phyloP scores from a whole-genome alignment of 495 filamentous ascomycete genomes.

The Trypethelium eluteriae region DNA sequence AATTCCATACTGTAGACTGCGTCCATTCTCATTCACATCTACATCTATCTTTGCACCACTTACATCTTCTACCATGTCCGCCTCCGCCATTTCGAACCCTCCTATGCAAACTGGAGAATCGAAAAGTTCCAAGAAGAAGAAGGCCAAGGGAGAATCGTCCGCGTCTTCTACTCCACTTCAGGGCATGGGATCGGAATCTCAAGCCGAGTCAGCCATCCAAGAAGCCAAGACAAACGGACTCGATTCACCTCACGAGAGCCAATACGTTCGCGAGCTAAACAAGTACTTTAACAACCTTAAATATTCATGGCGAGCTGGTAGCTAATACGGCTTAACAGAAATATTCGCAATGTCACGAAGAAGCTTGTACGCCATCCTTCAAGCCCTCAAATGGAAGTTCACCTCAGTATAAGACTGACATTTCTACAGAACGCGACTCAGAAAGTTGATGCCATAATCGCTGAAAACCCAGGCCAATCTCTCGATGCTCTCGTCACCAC shows the following conservation, averaged over 20 bases:
- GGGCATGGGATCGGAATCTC: constrained; percentile 17
- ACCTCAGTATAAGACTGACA: constrained; percentile 14
- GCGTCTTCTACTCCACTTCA: constrained; percentile 15
- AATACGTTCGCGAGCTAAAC: constrained; percentile 74
- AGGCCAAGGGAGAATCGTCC: constrained; percentile 32
- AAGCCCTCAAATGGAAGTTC: constrained; percentile 10
- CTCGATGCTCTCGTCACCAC: constrained; percentile 75
- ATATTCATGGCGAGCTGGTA: not conserved
- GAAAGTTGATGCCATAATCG: constrained; percentile 71
- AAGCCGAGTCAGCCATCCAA: constrained; percentile 24
- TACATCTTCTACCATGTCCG: not conserved
- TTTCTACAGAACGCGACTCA: constrained; percentile 57
- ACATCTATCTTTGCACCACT: no score
- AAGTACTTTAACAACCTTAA: constrained; percentile 51
- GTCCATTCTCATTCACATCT: not conserved
- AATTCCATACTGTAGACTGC: not conserved
- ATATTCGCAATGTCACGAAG: constrained; percentile 77
- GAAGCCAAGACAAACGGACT: constrained; percentile 40
- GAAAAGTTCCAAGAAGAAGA: constrained; percentile 39
- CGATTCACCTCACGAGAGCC: constrained; percentile 55
- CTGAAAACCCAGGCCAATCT: constrained; percentile 63
- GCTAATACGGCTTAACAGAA: constrained; percentile 43
- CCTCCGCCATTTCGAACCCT: constrained; percentile 28
- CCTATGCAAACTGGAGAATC: constrained; percentile 28
- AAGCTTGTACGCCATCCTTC: constrained; percentile 60